Evolutionary conservation across 331 rosid genomes (phyloP).

Genomic region (Dryas integrifolia): DNA sequence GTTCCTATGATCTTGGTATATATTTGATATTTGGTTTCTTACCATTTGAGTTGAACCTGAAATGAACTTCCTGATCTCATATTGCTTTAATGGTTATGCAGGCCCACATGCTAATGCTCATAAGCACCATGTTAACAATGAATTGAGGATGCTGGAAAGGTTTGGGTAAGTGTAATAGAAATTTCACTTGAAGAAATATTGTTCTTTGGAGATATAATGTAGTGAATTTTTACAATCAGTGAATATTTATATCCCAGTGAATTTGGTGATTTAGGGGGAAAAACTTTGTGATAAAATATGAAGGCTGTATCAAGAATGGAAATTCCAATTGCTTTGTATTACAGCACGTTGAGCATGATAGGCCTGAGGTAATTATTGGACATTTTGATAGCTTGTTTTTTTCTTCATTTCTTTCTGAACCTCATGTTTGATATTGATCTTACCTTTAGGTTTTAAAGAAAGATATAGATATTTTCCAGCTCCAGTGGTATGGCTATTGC

Average conservation of each 20-base stretch:
- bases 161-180: constrained; percentile 51
- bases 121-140: constrained; percentile 53
- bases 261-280: constrained; percentile 51
- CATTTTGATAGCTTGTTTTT: neutral
- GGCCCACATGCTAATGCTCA: constrained; percentile 69
- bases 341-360: constrained; percentile 72
- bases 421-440: constrained; percentile 27
- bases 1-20: neutral
- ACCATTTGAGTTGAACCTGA: neutral
- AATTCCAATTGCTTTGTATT: constrained; percentile 59
- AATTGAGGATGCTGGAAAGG: constrained; percentile 66
- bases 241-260: constrained; percentile 12
- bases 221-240: constrained; percentile 3
- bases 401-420: neutral
- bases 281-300: constrained; percentile 54
- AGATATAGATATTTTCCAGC: constrained; percentile 52
- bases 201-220: neutral
- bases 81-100: constrained; percentile 32
- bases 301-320: constrained; percentile 48
- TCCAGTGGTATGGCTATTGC: constrained; percentile 72
- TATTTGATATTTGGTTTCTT: neutral
- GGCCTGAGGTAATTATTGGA: constrained; percentile 62
- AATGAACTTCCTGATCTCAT: constrained; percentile 13
- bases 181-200: neutral
- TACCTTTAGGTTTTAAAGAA: constrained; percentile 58